phyloP scores from a whole-genome alignment of 306 rosid species.

The Mucuna pruriens region DNA sequence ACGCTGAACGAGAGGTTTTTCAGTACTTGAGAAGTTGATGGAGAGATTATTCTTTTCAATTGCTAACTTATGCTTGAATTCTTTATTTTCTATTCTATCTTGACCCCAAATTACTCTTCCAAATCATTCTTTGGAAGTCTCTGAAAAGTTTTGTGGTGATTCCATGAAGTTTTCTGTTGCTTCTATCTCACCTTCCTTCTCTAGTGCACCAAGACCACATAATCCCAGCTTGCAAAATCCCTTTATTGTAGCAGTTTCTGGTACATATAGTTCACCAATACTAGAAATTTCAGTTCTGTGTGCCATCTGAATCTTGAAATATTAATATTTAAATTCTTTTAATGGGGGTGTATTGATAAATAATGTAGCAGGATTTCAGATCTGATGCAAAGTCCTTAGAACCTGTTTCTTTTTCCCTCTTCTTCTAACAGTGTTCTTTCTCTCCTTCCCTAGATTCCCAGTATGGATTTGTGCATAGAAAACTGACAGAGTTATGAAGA shows the following conservation, averaged over 20 bases:
- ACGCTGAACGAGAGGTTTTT: neutral
- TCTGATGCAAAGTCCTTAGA: neutral
- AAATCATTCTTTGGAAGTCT: neutral
- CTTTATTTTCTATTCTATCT: neutral
- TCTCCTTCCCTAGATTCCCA: neutral
- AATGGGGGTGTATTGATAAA: neutral
- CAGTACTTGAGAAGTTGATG: neutral
- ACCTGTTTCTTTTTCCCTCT: neutral
- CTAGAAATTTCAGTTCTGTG: neutral
- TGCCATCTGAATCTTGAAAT: neutral
- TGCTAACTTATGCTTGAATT: conserved; percentile 17
- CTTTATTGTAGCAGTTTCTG: neutral
- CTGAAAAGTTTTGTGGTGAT: neutral
- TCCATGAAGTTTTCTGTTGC: neutral
- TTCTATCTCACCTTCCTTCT: neutral
- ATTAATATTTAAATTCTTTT: neutral
- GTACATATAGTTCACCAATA: neutral
- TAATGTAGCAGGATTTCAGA: neutral
- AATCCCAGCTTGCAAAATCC: neutral
- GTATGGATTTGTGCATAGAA: neutral
- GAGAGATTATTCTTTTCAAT: neutral
- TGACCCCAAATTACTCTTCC: neutral
- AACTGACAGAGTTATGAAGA: neutral
- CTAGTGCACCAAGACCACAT: neutral
- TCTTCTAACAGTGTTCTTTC: neutral